Percentiles rank a stretch among this genome's conserved stretches.
Conservation (phyloP, 192 early-diverging fungal species). For the Dimargaris xerosporica region DNA sequence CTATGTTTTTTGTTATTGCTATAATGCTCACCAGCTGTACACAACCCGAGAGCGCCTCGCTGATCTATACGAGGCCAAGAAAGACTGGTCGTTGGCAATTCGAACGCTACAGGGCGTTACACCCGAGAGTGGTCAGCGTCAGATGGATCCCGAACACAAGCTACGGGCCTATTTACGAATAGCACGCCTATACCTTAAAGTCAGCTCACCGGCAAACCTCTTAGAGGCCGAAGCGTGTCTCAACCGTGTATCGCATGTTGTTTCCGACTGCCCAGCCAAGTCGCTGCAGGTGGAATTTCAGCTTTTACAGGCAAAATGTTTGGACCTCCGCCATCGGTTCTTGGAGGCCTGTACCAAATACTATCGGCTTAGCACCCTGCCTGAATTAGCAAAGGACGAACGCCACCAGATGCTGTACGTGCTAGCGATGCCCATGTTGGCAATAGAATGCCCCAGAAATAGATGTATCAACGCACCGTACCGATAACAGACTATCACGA, state of each 20-base stretch:
- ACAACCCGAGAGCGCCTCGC: constrained; percentile 61
- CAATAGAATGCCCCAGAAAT: neutral
- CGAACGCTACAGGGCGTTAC: constrained; percentile 74
- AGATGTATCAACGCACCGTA: no score
- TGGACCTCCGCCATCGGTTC: constrained; percentile 76
- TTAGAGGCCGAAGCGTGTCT: constrained; percentile 67
- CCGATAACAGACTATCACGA: no score
- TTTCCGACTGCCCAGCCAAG: constrained; percentile 35
- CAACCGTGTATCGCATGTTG: constrained; percentile 61
- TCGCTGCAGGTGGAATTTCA: constrained; percentile 50
- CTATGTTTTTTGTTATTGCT: neutral
- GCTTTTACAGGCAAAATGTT: constrained; percentile 62
- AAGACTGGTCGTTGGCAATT: constrained; percentile 76
- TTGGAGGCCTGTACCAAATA: constrained; percentile 73
- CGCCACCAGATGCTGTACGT: constrained; percentile 38
- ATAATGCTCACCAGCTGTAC: neutral
- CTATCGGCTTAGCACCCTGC: constrained; percentile 65
- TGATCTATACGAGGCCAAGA: constrained; percentile 47
- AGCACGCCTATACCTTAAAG: constrained; percentile 55
- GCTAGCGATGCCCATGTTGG: neutral
- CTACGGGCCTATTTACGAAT: constrained; percentile 72
- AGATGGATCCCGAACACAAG: constrained; percentile 44
- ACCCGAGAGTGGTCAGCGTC: constrained; percentile 77
- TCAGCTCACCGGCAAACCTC: constrained; percentile 55
- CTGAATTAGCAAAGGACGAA: constrained; percentile 41